Evolutionary conservation across 192 early-diverging fungal genomes (phyloP), one percentile per base, ranked within the genome.

Genomic region (Phlyctochytrium planicorne): DNA sequence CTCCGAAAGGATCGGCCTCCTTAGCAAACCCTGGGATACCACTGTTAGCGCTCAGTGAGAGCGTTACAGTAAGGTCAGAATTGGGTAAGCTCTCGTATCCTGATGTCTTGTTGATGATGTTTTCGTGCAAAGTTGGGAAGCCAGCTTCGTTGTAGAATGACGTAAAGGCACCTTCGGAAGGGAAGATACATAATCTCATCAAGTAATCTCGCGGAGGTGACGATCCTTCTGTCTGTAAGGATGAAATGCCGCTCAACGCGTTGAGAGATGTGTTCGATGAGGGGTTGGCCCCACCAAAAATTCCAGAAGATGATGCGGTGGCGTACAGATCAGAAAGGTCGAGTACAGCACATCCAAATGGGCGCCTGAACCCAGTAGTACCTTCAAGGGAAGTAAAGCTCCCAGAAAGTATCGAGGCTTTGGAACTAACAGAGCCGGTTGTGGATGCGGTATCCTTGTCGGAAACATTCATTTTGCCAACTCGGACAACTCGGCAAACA

Each of bases 291-390:
- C 6, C 25, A 6, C 55, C 55, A 57, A 57, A 57, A 14, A 57
- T 4, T 14, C 55, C 55, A 57, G 25, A 6, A 6, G 16, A 25
- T 12, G 27, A 12, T 6, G 55, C 55, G 27, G 6, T 4, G 27
- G 16, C 27, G 27, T 57, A 29, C 25, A 57, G 20, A 29, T 57
- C 55, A 10, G 55, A 25, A 57, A 57, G 55, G 25, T 84, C 71
- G 4, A 88, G 63, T 2, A 87, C 80, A 12, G 84, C 85, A 65
- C 82, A 87, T 0, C 88, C 88, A 82, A 85, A 87, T 25, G 89
- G 89, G 55, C 88, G 52, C 6, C 85, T 72, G 31, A 70, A 80
- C 4, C 55, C 55, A 27, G 14, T 27, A 25, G 10, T 47, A 20
- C 10, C 40, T 14, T 47, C 40, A 47, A 47, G 20, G 20, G 40